These are phyloP conservation scores for Gelatoporia subvermispora DNA, from an alignment of 768 basidiomycete species.

Conservation along the genomic window DNA sequence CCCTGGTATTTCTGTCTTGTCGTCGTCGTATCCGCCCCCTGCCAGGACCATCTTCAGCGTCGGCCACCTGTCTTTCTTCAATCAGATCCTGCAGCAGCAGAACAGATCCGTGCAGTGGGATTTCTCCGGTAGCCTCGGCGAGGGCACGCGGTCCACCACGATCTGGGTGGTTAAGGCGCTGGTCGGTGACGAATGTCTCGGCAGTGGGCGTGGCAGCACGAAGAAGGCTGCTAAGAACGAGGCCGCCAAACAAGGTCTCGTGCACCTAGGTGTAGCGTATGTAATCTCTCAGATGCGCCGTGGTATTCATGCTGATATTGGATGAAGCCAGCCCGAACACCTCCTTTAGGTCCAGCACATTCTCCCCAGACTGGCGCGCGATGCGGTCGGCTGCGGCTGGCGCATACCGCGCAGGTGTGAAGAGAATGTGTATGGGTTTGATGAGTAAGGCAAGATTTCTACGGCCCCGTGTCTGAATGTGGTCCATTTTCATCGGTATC, in stretches of 20 bases:
- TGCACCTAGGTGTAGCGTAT: slow-evolving; percentile 38
- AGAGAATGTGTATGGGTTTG: slow-evolving; percentile 46
- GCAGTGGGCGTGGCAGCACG: slow-evolving; percentile 62
- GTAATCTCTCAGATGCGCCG: no score
- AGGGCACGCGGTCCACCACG: slow-evolving; percentile 61
- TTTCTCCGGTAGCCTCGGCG: slow-evolving; percentile 44
- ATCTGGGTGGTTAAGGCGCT: slow-evolving; percentile 68
- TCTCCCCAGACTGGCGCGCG: slow-evolving; percentile 28
- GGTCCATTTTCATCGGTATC: neutral
- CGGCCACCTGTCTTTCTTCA: slow-evolving; percentile 78
- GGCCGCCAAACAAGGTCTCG: slow-evolving; percentile 71
- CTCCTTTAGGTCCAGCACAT: slow-evolving; percentile 14
- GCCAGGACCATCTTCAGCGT: slow-evolving; percentile 27
- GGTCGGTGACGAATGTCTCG: slow-evolving; percentile 56
- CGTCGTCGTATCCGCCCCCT: slow-evolving; percentile 12
- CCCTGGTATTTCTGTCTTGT: slow-evolving; percentile 13
- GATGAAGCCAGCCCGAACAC: slow-evolving; percentile 12
- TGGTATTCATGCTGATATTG: neutral
- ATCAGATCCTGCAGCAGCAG: slow-evolving; percentile 64
- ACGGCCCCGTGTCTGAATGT: neutral
- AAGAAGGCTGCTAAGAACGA: slow-evolving; percentile 80
- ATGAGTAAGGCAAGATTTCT: neutral
- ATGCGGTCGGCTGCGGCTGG: slow-evolving; percentile 32
- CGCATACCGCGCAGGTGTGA: slow-evolving; percentile 55
- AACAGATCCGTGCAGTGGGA: slow-evolving; percentile 65